Evolutionary conservation across 1,139 yeast genomes (phyloP).

Genomic region (Scheffersomyces lignicola): DNA sequence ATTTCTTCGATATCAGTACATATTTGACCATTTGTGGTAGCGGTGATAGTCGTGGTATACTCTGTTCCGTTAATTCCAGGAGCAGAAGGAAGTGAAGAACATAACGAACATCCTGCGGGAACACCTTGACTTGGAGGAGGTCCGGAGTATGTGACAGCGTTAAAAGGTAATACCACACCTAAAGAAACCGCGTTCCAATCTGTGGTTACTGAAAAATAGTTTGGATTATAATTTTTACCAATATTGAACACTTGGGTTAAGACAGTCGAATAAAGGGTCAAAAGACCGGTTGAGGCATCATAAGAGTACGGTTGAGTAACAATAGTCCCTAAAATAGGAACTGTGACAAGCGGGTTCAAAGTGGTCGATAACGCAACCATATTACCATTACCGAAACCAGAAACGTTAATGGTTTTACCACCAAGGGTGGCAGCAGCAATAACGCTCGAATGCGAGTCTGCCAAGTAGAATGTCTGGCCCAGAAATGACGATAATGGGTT

Average conservation of each 20-base stretch:
- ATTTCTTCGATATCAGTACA: conserved; percentile 5
- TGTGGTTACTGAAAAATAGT: conserved; percentile 6
- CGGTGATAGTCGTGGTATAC: not conserved
- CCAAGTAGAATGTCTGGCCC: conserved; percentile 17
- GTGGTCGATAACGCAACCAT: conserved; percentile 21
- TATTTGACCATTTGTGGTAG: conserved; percentile 4
- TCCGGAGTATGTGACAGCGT: conserved; percentile 9
- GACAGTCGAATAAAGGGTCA: conserved; percentile 13
- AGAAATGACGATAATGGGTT: conserved; percentile 10
- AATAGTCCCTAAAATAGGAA: not conserved
- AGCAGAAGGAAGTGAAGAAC: conserved; percentile 7
- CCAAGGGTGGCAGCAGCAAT: conserved; percentile 18
- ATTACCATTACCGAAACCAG: conserved; percentile 34
- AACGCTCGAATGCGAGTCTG: conserved; percentile 14
- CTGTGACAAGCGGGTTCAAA: conserved; percentile 10
- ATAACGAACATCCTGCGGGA: conserved; percentile 6
- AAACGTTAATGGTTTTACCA: conserved; percentile 24
- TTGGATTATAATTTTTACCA: conserved; percentile 15
- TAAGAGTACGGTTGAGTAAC: conserved; percentile 1
- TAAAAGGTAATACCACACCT: conserved; percentile 6
- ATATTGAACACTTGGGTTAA: conserved; percentile 14
- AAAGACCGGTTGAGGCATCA: conserved; percentile 16
- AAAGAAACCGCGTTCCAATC: conserved; percentile 5
- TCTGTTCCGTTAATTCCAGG: conserved; percentile 8
- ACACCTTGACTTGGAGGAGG: conserved; percentile 9